Percentiles rank a stretch among this genome's conserved stretches.
Evolutionary conservation across 345 rosid genomes (phyloP).

Genomic region (Melastoma malabathricum): DNA sequence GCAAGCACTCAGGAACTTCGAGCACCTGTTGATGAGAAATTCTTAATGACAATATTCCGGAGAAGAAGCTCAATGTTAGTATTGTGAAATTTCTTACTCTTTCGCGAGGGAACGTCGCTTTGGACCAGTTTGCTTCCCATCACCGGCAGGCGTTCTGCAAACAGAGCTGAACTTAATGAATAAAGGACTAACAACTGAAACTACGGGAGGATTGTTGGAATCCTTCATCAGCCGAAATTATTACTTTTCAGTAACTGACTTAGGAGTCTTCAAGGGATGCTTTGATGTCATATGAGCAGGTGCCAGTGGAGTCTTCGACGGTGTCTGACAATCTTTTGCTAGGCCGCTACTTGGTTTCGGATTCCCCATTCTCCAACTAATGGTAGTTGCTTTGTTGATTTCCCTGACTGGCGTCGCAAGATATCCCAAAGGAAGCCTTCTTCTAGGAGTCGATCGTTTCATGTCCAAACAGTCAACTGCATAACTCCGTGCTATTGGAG

Average conservation of each 20-base stretch:
- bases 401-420: slow-evolving; percentile 11
- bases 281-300: too few relatives aligned
- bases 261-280: too few relatives aligned
- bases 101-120: slow-evolving; percentile 59
- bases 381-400: slow-evolving; percentile 1
- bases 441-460: slow-evolving; percentile 15
- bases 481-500: too few relatives aligned
- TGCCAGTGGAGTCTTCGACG: slow-evolving; percentile 37
- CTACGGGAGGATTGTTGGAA: too few relatives aligned
- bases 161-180: too few relatives aligned
- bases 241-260: too few relatives aligned
- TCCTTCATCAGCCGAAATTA: too few relatives aligned
- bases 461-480: too few relatives aligned
- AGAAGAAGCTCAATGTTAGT: too few relatives aligned
- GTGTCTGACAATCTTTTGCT: slow-evolving; percentile 47
- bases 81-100: slow-evolving; percentile 37
- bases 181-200: too few relatives aligned
- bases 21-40: slow-evolving; percentile 33
- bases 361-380: slow-evolving; percentile 5
- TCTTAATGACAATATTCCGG: too few relatives aligned
- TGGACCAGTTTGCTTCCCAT: slow-evolving; percentile 33
- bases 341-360: slow-evolving; percentile 9
- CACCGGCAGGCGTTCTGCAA: slow-evolving; percentile 38
- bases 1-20: slow-evolving; percentile 41
- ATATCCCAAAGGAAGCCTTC: slow-evolving; percentile 16